Percentiles rank a stretch among this genome's conserved stretches.
Conservation (phyloP, 129 eudicot genomes). For the Flaveria robusta region DNA sequence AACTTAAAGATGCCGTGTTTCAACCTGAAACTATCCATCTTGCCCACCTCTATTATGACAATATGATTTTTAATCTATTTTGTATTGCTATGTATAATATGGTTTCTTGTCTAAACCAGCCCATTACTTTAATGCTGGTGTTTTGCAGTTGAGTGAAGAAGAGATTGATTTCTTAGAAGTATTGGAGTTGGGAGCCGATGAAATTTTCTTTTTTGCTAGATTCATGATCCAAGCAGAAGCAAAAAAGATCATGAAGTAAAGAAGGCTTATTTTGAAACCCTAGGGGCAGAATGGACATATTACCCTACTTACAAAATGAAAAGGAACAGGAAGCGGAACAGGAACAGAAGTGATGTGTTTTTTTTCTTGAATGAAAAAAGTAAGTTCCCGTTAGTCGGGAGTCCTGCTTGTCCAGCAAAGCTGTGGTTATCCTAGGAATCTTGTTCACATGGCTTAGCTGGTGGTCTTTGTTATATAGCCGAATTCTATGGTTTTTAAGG, state of each 20-base stretch:
- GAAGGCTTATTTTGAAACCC: conserved; percentile 36
- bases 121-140: conserved; percentile 1
- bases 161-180: conserved; percentile 32
- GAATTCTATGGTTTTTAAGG: conserved; percentile 27
- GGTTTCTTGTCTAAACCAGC: neutral
- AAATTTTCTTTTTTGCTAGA: conserved; percentile 39
- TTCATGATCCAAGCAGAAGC: conserved; percentile 30
- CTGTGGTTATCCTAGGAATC: conserved; percentile 28
- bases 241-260: conserved; percentile 30
- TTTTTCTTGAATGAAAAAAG: conserved; percentile 27
- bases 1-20: neutral
- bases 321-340: conserved; percentile 15
- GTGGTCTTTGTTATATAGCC: conserved; percentile 28
- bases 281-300: conserved; percentile 20
- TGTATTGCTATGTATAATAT: neutral
- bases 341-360: conserved; percentile 39
- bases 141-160: conserved; percentile 41
- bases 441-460: conserved; percentile 31
- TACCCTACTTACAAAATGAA: conserved; percentile 33
- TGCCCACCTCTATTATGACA: neutral
- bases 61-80: too few relatives aligned
- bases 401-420: conserved; percentile 25
- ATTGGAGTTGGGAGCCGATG: conserved; percentile 39
- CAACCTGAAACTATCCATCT: neutral
- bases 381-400: conserved; percentile 27